phyloP scores from a whole-genome alignment of 257 asterid species.

The Solanum chiquidenum region DNA sequence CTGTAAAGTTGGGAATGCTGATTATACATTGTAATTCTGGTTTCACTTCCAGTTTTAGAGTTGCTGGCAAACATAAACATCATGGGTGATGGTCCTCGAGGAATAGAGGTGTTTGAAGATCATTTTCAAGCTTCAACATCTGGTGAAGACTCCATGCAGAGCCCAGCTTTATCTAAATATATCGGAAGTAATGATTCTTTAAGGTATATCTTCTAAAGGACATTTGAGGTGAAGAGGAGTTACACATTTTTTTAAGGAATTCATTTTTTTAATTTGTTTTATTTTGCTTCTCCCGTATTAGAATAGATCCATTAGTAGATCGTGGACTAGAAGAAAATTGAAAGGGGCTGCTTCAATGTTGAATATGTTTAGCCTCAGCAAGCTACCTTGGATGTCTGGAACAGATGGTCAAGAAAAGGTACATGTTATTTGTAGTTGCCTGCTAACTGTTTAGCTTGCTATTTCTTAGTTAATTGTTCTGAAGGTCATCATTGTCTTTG shows the following conservation, averaged over 20 bases:
- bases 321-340: slow-evolving; percentile 35
- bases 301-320: slow-evolving; percentile 44
- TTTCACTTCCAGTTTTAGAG: slow-evolving; percentile 1
- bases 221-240: not conserved
- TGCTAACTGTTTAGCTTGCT: not conserved
- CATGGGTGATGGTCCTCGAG: slow-evolving; percentile 85
- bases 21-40: not conserved
- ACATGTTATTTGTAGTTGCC: not conserved
- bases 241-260: not conserved
- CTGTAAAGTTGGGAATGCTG: not conserved
- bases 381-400: slow-evolving; percentile 63
- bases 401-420: slow-evolving; percentile 80
- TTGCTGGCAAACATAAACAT: slow-evolving; percentile 18
- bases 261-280: not conserved
- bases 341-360: slow-evolving; percentile 54
- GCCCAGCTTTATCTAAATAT: slow-evolving; percentile 16
- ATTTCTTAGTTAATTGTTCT: not conserved
- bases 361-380: slow-evolving; percentile 59
- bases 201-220: slow-evolving; percentile 28
- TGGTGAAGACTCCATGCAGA: slow-evolving; percentile 24
- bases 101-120: slow-evolving; percentile 46
- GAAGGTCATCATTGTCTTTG: not conserved
- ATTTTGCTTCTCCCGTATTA: slow-evolving; percentile 10
- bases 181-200: slow-evolving; percentile 8
- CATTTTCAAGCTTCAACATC: slow-evolving; percentile 62